Conservation (phyloP, 768 basidiomycete species). For the Rhodotorula taiwanensis region DNA sequence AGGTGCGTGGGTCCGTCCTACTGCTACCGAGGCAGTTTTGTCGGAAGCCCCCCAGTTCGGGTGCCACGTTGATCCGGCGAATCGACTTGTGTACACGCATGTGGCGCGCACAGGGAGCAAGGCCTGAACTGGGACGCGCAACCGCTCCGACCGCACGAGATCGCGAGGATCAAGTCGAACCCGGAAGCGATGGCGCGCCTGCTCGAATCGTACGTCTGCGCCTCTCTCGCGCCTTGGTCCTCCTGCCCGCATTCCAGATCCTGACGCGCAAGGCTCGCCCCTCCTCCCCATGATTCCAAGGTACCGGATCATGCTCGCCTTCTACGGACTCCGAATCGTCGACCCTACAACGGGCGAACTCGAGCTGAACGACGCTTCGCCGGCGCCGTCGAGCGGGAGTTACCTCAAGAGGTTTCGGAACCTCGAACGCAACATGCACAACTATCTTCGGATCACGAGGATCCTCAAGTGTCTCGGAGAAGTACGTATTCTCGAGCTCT, state of each 20-base stretch:
- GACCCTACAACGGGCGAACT: constrained; percentile 57
- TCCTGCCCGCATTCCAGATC: too few species aligned
- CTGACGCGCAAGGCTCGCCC: not conserved
- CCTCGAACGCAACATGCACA: constrained; percentile 56
- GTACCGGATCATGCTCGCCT: constrained; percentile 68
- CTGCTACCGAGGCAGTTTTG: too few species aligned
- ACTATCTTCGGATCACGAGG: constrained; percentile 67
- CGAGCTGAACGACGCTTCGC: constrained; percentile 46
- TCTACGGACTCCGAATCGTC: constrained; percentile 67
- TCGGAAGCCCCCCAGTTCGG: too few species aligned
- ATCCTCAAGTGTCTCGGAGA: constrained; percentile 70
- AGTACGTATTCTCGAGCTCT: too few species aligned
- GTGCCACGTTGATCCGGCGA: too few species aligned
- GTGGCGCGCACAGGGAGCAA: constrained; percentile 50
- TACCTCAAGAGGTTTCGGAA: constrained; percentile 58
- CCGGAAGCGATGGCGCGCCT: constrained; percentile 52
- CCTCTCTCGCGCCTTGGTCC: too few species aligned
- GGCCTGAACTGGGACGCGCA: constrained; percentile 66
- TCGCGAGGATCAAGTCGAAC: constrained; percentile 54
- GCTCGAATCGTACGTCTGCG: constrained; percentile 47
- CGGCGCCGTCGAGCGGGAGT: constrained; percentile 36
- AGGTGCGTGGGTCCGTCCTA: too few species aligned
- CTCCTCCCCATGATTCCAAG: not conserved
- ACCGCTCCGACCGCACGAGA: constrained; percentile 62
- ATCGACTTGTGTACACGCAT: too few species aligned